These are phyloP conservation scores for Cairneyella variabilis DNA, from an alignment of 495 filamentous ascomycete genomes.

Conservation along the genomic window DNA sequence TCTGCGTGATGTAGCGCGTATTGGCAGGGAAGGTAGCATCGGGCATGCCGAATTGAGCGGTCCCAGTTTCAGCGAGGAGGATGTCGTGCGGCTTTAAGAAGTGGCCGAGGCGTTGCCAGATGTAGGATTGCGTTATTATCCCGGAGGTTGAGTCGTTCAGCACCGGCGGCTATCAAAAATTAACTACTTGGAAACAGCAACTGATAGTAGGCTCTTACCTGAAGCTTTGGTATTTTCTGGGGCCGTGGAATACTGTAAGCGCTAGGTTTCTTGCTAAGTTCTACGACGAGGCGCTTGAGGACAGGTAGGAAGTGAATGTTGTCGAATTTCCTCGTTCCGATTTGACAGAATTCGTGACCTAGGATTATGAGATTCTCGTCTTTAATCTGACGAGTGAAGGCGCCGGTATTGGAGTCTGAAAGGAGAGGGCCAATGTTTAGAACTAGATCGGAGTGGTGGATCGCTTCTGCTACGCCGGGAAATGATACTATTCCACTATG, in stretches of 20 bases:
- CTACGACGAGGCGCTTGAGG: conserved; percentile 3
- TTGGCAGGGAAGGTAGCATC: conserved; percentile 28
- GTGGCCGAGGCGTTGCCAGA: conserved; percentile 2
- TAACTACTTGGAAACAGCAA: neutral
- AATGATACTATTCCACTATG: conserved; percentile 19
- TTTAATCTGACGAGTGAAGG: conserved; percentile 7
- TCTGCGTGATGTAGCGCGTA: conserved; percentile 31
- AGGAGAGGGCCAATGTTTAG: conserved; percentile 35
- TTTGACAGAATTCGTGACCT: conserved; percentile 8
- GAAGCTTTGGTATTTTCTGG: neutral
- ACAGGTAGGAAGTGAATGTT: conserved; percentile 16
- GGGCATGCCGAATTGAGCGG: conserved; percentile 33
- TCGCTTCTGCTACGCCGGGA: conserved; percentile 19
- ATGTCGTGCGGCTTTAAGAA: conserved; percentile 45
- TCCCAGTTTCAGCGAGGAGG: conserved; percentile 43
- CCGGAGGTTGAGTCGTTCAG: neutral
- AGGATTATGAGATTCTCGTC: conserved; percentile 7
- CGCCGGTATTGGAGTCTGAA: conserved; percentile 30
- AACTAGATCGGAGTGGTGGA: conserved; percentile 32
- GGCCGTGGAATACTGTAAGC: neutral
- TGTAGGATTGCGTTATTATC: neutral
- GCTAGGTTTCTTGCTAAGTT: neutral
- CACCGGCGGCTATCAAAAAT: neutral
- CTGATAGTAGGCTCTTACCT: neutral
- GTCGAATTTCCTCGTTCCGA: conserved; percentile 1